Conservation (phyloP, 352 stramenopile species). For the Phytopythium helicoides region DNA sequence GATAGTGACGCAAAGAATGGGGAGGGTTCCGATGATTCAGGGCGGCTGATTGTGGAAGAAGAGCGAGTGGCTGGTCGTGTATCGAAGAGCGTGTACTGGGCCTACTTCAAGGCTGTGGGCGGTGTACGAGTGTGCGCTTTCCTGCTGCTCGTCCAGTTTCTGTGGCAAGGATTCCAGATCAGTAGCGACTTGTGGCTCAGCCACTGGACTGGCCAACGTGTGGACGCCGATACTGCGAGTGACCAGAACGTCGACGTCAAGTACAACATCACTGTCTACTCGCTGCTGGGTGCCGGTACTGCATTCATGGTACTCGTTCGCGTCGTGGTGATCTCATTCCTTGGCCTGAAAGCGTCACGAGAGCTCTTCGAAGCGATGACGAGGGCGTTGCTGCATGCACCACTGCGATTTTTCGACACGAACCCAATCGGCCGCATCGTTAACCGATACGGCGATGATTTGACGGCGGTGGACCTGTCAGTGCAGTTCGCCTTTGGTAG, state of each 20-base stretch:
- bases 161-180: conserved; percentile 74
- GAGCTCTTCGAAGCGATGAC: conserved; percentile 89
- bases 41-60: conserved; percentile 33
- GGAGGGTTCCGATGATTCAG: neutral
- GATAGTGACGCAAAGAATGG: conserved; percentile 1
- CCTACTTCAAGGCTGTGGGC: conserved; percentile 36
- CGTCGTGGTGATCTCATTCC: conserved; percentile 27
- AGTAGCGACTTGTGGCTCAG: conserved; percentile 89
- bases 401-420: conserved; percentile 91
- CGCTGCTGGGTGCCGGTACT: conserved; percentile 18
- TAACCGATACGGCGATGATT: conserved; percentile 89
- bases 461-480: conserved; percentile 86
- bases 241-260: conserved; percentile 24
- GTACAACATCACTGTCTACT: conserved; percentile 38
- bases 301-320: conserved; percentile 38
- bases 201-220: conserved; percentile 71
- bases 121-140: conserved; percentile 15
- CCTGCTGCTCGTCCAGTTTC: conserved; percentile 31
- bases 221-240: neutral
- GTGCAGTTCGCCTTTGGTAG: conserved; percentile 33
- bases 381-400: conserved; percentile 76
- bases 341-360: conserved; percentile 33
- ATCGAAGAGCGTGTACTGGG: conserved; percentile 27
- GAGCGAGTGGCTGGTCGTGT: conserved; percentile 28
- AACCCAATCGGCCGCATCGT: conserved; percentile 90